Conservation (phyloP, 176 grass and related monocot species). For the Typha latifolia region DNA sequence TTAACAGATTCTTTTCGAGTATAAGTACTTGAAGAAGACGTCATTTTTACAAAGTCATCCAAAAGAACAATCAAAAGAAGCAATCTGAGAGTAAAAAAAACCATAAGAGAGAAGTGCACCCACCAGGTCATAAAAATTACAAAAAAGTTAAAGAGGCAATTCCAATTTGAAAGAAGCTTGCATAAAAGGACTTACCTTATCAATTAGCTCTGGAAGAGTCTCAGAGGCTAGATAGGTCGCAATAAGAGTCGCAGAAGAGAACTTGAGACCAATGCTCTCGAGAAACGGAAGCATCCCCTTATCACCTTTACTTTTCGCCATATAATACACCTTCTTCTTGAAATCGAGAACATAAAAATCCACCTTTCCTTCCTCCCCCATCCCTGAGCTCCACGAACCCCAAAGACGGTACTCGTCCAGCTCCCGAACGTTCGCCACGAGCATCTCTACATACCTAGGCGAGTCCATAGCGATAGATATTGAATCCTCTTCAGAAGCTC, state of each 20-base stretch:
- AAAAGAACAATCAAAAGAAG: too few species aligned
- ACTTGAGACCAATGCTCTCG: slow-evolving; percentile 64
- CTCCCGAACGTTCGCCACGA: slow-evolving; percentile 51
- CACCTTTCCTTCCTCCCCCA: slow-evolving; percentile 9
- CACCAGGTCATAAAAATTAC: neutral
- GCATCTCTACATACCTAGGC: slow-evolving; percentile 55
- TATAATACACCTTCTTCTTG: slow-evolving; percentile 71
- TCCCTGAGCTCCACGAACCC: slow-evolving; percentile 57
- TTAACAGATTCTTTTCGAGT: too few species aligned
- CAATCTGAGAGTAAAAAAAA: too few species aligned
- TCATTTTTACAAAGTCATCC: too few species aligned
- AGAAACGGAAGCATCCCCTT: slow-evolving; percentile 52
- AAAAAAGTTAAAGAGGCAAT: neutral
- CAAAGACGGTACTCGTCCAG: slow-evolving; percentile 63
- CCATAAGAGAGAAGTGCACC: too few species aligned
- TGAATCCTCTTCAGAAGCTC: slow-evolving; percentile 37
- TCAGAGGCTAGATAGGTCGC: slow-evolving; percentile 43
- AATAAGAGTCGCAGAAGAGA: slow-evolving; percentile 72
- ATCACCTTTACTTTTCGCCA: slow-evolving; percentile 72
- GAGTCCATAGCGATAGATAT: slow-evolving; percentile 36
- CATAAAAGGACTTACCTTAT: slow-evolving; percentile 29
- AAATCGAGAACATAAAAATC: slow-evolving; percentile 48
- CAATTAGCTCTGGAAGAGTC: slow-evolving; percentile 48
- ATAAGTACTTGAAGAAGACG: too few species aligned
- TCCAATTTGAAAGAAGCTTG: slow-evolving; percentile 2